Evolutionary conservation across 2,329 filamentous ascomycete genomes (phyloP).

Genomic region (Periglandula ipomoeae): DNA sequence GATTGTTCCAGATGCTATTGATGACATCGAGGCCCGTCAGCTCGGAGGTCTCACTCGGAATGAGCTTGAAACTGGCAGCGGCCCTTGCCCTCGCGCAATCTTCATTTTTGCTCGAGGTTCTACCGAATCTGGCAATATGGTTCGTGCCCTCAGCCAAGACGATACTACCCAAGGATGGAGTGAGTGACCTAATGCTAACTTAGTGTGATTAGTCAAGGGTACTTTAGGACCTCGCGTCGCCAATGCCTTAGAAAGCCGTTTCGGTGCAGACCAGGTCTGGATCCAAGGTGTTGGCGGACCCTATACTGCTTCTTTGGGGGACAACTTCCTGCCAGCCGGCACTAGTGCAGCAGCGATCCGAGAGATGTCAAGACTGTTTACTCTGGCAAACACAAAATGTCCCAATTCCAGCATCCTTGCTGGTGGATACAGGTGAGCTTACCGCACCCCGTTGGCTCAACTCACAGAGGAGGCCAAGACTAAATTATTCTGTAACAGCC

Average conservation of each 20-base stretch:
- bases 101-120: constrained; percentile 32
- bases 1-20: not conserved
- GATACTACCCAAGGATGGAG: no score
- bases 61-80: constrained; percentile 19
- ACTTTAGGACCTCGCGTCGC: constrained; percentile 20
- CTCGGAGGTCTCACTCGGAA: constrained; percentile 10
- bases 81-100: constrained; percentile 26
- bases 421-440: constrained; percentile 25
- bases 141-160: no score
- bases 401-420: constrained; percentile 32
- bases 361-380: constrained; percentile 31
- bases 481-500: constrained; percentile 11
- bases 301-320: constrained; percentile 26
- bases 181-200: no score
- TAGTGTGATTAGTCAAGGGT: no score
- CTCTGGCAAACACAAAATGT: constrained; percentile 31
- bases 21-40: not conserved
- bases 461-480: not conserved
- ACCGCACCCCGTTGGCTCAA: no score
- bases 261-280: constrained; percentile 21
- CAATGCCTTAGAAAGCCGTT: constrained; percentile 18
- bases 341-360: constrained; percentile 28
- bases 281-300: constrained; percentile 34
- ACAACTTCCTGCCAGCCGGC: constrained; percentile 29
- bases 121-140: constrained; percentile 30